Conservation (phyloP, 768 basidiomycete genomes). For the Leucocoprinus leucothites region DNA sequence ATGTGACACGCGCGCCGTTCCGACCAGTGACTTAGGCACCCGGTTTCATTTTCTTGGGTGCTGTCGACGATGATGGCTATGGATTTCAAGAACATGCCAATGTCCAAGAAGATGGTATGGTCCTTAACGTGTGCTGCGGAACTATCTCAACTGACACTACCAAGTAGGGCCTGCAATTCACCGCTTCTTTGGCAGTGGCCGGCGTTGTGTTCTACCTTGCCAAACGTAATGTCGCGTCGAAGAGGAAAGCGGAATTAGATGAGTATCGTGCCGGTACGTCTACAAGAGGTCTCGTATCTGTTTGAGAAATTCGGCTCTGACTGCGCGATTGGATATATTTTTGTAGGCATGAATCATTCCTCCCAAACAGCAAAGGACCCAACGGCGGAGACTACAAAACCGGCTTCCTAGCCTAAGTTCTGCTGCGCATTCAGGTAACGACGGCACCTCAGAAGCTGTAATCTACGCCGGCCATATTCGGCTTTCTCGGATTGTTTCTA, state of each 20-base stretch:
- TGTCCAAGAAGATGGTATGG: conserved; percentile 16
- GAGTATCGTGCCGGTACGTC: conserved; percentile 27
- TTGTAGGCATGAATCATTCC: not conserved
- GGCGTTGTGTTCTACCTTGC: conserved; percentile 31
- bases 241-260: conserved; percentile 31
- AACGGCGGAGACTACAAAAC: not conserved
- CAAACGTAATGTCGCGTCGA: conserved; percentile 27
- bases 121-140: too few species aligned
- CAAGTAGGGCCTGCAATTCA: conserved; percentile 26
- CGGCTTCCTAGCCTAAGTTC: not conserved
- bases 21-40: too few species aligned
- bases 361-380: not conserved
- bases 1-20: not conserved
- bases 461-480: too few species aligned
- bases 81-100: conserved; percentile 10
- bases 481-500: too few species aligned
- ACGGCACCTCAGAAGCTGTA: too few species aligned
- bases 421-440: too few species aligned
- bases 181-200: conserved; percentile 26
- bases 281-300: not conserved
- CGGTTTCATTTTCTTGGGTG: too few species aligned
- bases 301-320: not conserved
- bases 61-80: not conserved
- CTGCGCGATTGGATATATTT: not conserved
- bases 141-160: not conserved